These are phyloP conservation scores for Phytophthora melonis DNA, from an alignment of 352 stramenopile species.

Conservation along the genomic window DNA sequence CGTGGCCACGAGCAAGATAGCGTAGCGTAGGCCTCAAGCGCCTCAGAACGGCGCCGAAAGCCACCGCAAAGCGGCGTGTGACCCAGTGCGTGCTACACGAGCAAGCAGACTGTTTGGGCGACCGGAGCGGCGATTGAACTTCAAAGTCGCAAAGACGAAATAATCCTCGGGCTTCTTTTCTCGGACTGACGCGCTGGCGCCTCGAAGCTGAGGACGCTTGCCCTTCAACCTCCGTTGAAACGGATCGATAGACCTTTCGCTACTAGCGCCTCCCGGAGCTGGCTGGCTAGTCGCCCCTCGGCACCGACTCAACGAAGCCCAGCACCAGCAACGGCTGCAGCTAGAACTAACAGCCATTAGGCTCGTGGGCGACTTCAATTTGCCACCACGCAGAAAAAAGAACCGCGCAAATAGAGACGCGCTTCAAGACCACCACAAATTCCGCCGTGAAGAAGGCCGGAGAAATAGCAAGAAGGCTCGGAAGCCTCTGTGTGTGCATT, in stretches of 20 bases:
- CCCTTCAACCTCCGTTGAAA: background rate
- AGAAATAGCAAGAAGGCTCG: background rate
- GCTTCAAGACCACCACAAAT: slow-evolving; percentile 26
- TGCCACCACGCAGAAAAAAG: slow-evolving; percentile 8
- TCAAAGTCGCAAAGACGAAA: slow-evolving; percentile 27
- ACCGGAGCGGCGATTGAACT: slow-evolving; percentile 25
- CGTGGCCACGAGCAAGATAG: background rate
- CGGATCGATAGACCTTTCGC: background rate
- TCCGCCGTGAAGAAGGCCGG: slow-evolving; percentile 8
- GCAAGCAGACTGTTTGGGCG: background rate
- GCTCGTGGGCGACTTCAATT: slow-evolving; percentile 12
- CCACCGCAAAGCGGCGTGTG: background rate
- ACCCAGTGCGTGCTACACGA: background rate
- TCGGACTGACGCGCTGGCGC: background rate
- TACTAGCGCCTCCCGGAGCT: background rate
- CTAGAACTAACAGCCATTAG: background rate
- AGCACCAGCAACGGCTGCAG: background rate
- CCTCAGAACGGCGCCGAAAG: background rate
- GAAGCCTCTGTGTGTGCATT: too few species aligned
- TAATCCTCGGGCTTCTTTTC: slow-evolving; percentile 6
- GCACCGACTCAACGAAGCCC: background rate
- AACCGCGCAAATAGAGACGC: slow-evolving; percentile 20
- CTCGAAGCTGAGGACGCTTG: background rate
- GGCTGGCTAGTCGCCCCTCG: background rate
- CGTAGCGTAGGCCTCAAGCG: background rate